A percentile compares a stretch with the other conserved stretches of the same genome.
These are phyloP conservation scores for Corylus avellana DNA, from an alignment of 306 rosid genomes.

Conservation along the genomic window DNA sequence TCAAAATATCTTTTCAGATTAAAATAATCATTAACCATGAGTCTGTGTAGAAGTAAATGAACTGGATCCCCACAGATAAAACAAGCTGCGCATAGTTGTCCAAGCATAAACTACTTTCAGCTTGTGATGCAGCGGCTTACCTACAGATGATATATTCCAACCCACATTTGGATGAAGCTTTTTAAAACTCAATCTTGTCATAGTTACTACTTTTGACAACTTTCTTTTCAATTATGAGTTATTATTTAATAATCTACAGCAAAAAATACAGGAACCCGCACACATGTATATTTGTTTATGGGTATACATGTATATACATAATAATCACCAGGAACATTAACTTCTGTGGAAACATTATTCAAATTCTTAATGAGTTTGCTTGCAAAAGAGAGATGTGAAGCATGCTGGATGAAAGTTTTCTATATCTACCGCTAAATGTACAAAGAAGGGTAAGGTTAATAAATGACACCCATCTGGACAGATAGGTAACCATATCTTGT, in stretches of 20 bases:
- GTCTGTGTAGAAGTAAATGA: background rate
- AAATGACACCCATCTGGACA: background rate
- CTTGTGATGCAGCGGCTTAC: background rate
- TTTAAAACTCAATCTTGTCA: background rate
- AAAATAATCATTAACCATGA: background rate
- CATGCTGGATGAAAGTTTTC: background rate
- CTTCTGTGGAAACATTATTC: background rate
- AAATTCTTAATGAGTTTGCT: background rate
- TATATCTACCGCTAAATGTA: background rate
- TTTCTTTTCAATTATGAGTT: background rate
- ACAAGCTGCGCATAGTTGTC: background rate
- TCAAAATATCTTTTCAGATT: conserved; percentile 2
- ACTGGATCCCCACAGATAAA: background rate
- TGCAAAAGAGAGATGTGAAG: background rate
- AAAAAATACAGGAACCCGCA: background rate
- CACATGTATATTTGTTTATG: background rate
- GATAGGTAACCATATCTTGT: background rate
- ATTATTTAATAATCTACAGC: background rate
- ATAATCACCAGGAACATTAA: background rate
- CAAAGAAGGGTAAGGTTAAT: background rate
- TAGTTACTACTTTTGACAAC: background rate
- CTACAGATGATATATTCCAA: background rate
- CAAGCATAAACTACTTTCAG: background rate
- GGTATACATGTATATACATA: background rate
- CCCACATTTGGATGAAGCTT: background rate